phyloP scores from a whole-genome alignment of 2,329 filamentous ascomycete genomes.

The Madurella fahalii region DNA sequence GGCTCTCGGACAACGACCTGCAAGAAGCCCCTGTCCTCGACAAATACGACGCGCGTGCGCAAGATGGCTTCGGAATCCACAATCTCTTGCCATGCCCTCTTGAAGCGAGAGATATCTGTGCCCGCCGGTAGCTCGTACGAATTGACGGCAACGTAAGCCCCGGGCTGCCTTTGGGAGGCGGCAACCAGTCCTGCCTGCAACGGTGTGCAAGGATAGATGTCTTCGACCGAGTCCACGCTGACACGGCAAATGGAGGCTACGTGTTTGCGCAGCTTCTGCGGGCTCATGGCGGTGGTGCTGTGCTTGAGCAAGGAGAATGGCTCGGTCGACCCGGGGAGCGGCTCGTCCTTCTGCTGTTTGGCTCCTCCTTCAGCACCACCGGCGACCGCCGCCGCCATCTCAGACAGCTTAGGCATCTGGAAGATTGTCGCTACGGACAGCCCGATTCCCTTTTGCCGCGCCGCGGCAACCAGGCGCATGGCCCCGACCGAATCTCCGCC shows the following conservation, averaged over 20 bases:
- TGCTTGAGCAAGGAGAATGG: constrained; percentile 15
- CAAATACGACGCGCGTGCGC: constrained; percentile 14
- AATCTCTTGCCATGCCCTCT: constrained; percentile 12
- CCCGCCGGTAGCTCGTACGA: constrained; percentile 37
- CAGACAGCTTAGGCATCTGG: constrained; percentile 16
- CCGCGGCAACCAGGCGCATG: constrained; percentile 43
- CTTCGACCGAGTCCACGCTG: constrained; percentile 37
- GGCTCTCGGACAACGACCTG: constrained; percentile 21
- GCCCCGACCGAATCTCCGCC: constrained; percentile 35
- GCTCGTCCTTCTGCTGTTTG: background rate
- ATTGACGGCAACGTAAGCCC: constrained; percentile 49
- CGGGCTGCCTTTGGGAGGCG: constrained; percentile 45
- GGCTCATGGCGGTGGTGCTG: background rate
- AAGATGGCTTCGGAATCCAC: constrained; percentile 6
- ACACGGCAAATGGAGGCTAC: constrained; percentile 32
- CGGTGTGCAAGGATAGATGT: constrained; percentile 30
- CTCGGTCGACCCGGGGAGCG: constrained; percentile 7
- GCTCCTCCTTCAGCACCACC: background rate
- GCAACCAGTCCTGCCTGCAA: constrained; percentile 44
- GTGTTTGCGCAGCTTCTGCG: constrained; percentile 6
- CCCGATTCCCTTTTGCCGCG: constrained; percentile 18
- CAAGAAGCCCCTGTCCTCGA: constrained; percentile 14
- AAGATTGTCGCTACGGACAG: constrained; percentile 25
- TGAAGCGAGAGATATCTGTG: constrained; percentile 13
- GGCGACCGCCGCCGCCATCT: constrained; percentile 25